Conservation (phyloP, 2,329 filamentous ascomycete genomes). For the Immersiporthe knoxdaviesiana region DNA sequence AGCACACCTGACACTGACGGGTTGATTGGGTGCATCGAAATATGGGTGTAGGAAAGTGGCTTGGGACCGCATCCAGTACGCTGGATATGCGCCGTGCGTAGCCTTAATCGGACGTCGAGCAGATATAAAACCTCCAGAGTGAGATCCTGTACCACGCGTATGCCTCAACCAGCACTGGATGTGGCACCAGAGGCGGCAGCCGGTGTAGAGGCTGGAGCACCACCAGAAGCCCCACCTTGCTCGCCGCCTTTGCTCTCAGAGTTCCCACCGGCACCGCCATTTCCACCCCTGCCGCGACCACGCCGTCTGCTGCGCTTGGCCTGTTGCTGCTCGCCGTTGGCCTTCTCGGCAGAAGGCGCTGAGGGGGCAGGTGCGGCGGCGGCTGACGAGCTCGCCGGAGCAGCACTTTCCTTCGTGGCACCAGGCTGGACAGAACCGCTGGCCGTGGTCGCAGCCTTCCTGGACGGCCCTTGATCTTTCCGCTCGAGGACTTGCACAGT, state of each 20-base stretch:
- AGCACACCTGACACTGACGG: neutral
- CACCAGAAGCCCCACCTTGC: constrained; percentile 11
- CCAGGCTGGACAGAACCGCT: constrained; percentile 7
- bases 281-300: constrained; percentile 28
- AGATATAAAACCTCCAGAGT: neutral
- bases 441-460: constrained; percentile 33
- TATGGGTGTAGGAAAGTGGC: neutral
- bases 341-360: constrained; percentile 25
- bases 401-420: constrained; percentile 11
- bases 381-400: constrained; percentile 9
- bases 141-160: neutral
- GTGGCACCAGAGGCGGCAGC: constrained; percentile 11
- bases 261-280: constrained; percentile 17
- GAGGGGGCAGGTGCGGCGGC: constrained; percentile 1
- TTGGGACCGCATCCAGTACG: neutral
- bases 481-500: constrained; percentile 86
- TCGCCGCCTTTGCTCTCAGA: constrained; percentile 20
- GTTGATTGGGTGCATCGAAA: neutral
- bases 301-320: constrained; percentile 29
- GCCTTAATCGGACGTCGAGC: neutral
- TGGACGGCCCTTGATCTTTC: constrained; percentile 64
- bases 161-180: constrained; percentile 22
- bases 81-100: neutral
- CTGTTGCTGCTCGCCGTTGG: constrained; percentile 25
- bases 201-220: constrained; percentile 14